Base-by-base conservation (phyloP, 768 basidiomycete genomes). In the Russula foetens region DNA sequence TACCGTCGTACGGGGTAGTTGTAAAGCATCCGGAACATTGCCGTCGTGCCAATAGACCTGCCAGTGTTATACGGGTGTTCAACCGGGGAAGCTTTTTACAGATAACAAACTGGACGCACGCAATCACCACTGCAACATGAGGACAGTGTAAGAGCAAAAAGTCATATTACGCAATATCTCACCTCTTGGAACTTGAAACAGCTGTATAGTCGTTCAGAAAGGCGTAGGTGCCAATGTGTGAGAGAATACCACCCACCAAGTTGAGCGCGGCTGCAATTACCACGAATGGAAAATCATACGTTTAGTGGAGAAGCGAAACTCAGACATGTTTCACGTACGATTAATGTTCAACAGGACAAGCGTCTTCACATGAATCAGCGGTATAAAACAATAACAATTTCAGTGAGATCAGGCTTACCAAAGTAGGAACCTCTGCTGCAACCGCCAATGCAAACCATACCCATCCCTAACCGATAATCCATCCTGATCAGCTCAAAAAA, bases 121-220 rank as follows among this genome's bases (percentile, higher is more conserved):
- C 59, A 43, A 60, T 60, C 7, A 60, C 59, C 38, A 60, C 59
- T 60, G 17, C 35, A 17, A 55, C n/a, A 3, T 9, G 28, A 15
- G 8, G 26, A 11, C 28, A 7, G 2, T 24, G 11, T 47, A 17
- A 59, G 33, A 0, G 12, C 19, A 9, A 28, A 39, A 46, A 1
- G 7, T n/a, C 33, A 47, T 21, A 14, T 44, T 35, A 4, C 19
- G 7, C 11, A 1, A 31, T n/a, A 23, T 11, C 59, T 60, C 46
- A 60, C 59, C 47, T 26, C 59, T 41, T 55, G 59, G 59, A 21
- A 55, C 21, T 44, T 60, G 59, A 44, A 60, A 47, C 11, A 60
- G 8, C 59, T 60, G 9, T 21, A 43, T 17, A 1, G 7, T 21
- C 26, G 28, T 29, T 60, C 28, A 55, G 47, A 33, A 3, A 9